These are phyloP conservation scores for Hibiscus syriacus DNA, from an alignment of 345 rosid species.

Conservation along the genomic window DNA sequence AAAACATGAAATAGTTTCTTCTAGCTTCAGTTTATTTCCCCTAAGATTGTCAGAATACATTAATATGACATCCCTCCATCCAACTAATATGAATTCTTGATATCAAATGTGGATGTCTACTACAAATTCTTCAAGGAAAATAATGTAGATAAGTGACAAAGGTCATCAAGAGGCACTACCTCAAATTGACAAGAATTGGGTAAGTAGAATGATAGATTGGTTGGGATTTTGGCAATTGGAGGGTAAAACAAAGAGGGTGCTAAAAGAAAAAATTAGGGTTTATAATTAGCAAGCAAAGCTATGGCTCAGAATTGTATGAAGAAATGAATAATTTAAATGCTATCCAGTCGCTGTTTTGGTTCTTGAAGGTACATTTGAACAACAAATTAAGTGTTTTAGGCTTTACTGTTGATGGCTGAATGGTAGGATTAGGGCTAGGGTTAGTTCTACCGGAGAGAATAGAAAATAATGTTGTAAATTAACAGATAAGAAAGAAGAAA, in stretches of 20 bases:
- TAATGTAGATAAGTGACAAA: not conserved
- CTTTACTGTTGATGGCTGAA: not conserved
- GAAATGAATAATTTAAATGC: not conserved
- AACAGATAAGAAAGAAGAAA: not conserved
- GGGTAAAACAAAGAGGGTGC: not conserved
- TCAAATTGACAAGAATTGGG: not conserved
- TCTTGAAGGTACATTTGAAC: not conserved
- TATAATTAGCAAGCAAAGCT: not conserved
- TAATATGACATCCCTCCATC: not conserved
- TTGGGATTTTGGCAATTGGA: not conserved
- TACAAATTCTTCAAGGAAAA: not conserved
- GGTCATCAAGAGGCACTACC: not conserved
- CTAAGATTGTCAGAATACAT: not conserved
- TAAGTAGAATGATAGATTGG: not conserved
- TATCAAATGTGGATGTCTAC: not conserved
- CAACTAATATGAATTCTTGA: not conserved
- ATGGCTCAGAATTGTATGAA: not conserved
- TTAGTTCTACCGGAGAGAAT: not conserved
- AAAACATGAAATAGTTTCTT: not conserved
- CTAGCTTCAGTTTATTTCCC: not conserved
- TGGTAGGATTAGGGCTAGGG: not conserved
- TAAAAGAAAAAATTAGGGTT: not conserved
- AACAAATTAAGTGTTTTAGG: not conserved
- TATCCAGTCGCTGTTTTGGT: not conserved
- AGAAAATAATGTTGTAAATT: not conserved